These are phyloP conservation scores for Gonapodya sp. DNA, from an alignment of 192 early-diverging fungal genomes.

Conservation along the genomic window DNA sequence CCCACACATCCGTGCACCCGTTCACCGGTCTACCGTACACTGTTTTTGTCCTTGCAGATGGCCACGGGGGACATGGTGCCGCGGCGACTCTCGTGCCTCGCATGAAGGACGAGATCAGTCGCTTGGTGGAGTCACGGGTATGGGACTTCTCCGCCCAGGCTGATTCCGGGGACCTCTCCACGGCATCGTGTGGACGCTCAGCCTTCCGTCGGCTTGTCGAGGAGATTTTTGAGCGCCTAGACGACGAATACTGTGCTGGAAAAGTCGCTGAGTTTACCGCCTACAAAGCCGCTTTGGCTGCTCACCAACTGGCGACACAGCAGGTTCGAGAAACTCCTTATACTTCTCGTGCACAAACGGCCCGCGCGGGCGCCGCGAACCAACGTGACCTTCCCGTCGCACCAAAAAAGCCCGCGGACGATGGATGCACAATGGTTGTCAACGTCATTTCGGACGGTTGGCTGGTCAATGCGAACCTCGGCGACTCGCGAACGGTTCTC, in stretches of 20 bases:
- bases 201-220: background rate
- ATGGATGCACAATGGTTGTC: constrained; percentile 8
- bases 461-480: background rate
- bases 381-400: background rate
- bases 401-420: constrained; percentile 8
- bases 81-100: background rate
- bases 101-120: background rate
- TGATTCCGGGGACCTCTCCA: background rate
- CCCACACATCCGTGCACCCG: background rate
- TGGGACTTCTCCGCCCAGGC: background rate
- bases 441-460: background rate
- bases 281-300: background rate
- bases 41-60: constrained; percentile 4
- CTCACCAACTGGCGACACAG: background rate
- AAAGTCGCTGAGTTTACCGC: constrained; percentile 7
- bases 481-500: constrained; percentile 10
- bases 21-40: background rate
- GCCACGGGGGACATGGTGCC: constrained; percentile 8
- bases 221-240: background rate
- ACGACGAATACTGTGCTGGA: background rate
- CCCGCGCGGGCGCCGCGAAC: background rate
- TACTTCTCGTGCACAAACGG: background rate
- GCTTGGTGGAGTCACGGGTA: background rate
- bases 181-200: background rate
- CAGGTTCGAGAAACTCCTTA: background rate